phyloP scores from a whole-genome alignment of 2,329 filamentous ascomycete species.

The Monilinia vaccinii-corymbosi region DNA sequence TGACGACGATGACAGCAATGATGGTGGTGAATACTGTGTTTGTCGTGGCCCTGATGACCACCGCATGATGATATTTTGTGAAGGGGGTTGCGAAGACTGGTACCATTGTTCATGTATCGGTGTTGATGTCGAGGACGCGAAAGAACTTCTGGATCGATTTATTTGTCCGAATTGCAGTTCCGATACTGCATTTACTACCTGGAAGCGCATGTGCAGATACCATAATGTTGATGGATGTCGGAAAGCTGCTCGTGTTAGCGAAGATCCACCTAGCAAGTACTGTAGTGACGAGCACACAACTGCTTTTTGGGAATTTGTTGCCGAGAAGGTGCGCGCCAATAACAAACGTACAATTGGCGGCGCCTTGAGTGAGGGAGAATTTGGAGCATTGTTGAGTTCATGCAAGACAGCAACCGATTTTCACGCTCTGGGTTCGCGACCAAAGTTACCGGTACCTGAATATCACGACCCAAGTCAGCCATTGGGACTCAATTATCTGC shows the following conservation, averaged over 20 bases:
- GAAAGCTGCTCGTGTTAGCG: constrained; percentile 24
- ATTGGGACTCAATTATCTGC: constrained; percentile 24
- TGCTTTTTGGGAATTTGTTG: constrained; percentile 20
- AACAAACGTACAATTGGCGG: constrained; percentile 24
- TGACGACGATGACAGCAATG: constrained; percentile 25
- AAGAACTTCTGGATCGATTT: constrained; percentile 27
- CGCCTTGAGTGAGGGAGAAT: constrained; percentile 20
- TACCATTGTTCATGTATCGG: constrained; percentile 28
- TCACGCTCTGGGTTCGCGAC: constrained; percentile 24
- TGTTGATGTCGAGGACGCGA: constrained; percentile 25
- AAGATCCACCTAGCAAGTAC: constrained; percentile 26
- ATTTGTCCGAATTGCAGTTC: constrained; percentile 27
- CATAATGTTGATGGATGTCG: constrained; percentile 22
- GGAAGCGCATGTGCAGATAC: constrained; percentile 28
- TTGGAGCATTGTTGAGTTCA: constrained; percentile 17
- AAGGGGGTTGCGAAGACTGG: constrained; percentile 29
- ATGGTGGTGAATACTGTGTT: constrained; percentile 28
- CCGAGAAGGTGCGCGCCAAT: constrained; percentile 15
- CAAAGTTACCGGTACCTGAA: constrained; percentile 21
- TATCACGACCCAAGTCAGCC: constrained; percentile 23
- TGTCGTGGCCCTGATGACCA: constrained; percentile 29
- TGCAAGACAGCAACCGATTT: constrained; percentile 17
- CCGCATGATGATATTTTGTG: constrained; percentile 29
- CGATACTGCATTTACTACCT: constrained; percentile 22
- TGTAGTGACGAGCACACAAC: constrained; percentile 25